These are phyloP conservation scores for Wickerhamomyces queroliae DNA, from an alignment of 805 yeast genomes.

Conservation along the genomic window DNA sequence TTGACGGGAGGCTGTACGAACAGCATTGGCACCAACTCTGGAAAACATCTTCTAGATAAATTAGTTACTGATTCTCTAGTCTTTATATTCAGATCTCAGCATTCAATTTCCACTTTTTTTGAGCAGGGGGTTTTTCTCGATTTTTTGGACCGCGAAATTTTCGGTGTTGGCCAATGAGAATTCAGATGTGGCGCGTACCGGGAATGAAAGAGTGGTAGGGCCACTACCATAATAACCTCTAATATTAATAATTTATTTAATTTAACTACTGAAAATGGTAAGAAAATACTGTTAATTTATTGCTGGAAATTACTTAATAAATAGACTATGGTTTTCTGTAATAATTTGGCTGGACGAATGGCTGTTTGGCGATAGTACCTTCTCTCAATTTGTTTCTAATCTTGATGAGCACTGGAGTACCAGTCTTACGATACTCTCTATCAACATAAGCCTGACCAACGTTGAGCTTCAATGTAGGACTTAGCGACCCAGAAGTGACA, in stretches of 20 bases:
- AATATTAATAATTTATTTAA: too few species aligned
- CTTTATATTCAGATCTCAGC: too few species aligned
- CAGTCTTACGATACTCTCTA: constrained; percentile 65
- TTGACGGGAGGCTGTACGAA: constrained; percentile 25
- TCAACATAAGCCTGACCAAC: constrained; percentile 89
- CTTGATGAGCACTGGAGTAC: constrained; percentile 65
- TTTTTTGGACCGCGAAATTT: constrained; percentile 5
- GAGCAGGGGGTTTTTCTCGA: constrained; percentile 11
- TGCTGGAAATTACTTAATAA: too few species aligned
- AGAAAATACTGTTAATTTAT: too few species aligned
- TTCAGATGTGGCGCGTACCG: not conserved
- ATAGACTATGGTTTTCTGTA: constrained; percentile 37
- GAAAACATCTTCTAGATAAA: constrained; percentile 15
- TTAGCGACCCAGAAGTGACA: constrained; percentile 57
- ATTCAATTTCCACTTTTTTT: not conserved
- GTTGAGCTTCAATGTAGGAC: constrained; percentile 68
- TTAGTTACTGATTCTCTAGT: too few species aligned
- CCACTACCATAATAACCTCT: not conserved
- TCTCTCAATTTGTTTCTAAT: constrained; percentile 80
- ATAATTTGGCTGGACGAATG: constrained; percentile 73
- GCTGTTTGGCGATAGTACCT: constrained; percentile 75
- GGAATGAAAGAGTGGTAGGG: not conserved
- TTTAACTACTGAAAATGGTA: not conserved
- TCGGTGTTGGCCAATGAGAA: not conserved
- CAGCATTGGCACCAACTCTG: constrained; percentile 26